Evolutionary conservation across 139 green algal species (phyloP), one percentile per base, ranked within the genome.

Genomic region (Coelastrella sp.): DNA sequence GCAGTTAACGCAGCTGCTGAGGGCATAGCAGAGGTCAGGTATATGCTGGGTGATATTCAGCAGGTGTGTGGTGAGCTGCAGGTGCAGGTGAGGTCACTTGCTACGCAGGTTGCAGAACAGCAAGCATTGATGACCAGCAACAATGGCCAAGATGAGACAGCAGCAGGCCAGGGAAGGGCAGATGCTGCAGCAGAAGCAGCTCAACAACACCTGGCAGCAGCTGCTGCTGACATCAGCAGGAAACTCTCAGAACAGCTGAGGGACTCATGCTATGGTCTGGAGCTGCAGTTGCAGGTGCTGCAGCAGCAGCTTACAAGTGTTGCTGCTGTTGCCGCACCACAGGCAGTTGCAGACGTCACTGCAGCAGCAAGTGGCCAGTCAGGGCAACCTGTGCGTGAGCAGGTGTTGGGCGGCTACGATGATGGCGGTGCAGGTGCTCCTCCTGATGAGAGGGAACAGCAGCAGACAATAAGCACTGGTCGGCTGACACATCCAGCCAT

Each of bases 101-200:
- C 63, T 7, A 11, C 24, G 3, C 58, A 87, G 35, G 78, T 86
- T 61, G 61, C 87, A 20, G 63, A 63, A 22, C 57, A 83, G 35
- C 73, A 83, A 74, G 73, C 85, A 74, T 35, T 66, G 7, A 88
- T 78, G 7, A 88, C 20, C 73, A 66, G 73, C 85, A 90, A 57
- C 84, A 88, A 19, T 19, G 60, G 72, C 24, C 79, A 84, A 56
- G 56, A 84, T 65, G 58, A 61, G 24, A 70, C 84, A 78, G 84
- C 56, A 56, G 72, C n/a, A 58, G 66, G 56, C 22, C 7, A n/a
- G 49, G 82, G 68, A 17, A 66, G 63, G 35, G 66, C 12, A 14
- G 76, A 35, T 56, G 61, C 27, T n/a, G 49, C 20, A 27, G 27
- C 35, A 60, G 27, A 22, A 15, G 74, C 58, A 57, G 59, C 68